phyloP scores from a whole-genome alignment of 192 early-diverging fungal genomes.

The Ambispora gerdemannii region DNA sequence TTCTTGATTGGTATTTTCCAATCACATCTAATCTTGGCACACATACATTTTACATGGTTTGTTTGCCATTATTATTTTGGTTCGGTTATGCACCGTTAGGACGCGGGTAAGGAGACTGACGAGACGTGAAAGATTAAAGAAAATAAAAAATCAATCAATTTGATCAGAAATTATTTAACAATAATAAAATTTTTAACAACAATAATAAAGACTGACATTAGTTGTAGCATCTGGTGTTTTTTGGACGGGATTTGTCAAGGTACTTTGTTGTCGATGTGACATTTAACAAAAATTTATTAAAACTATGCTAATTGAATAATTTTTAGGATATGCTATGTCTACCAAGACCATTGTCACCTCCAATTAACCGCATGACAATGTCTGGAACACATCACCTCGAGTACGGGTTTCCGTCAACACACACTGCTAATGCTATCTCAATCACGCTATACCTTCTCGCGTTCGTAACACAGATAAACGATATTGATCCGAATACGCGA shows the following conservation, averaged over 20 bases:
- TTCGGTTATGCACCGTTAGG: conserved; percentile 68
- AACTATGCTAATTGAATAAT: not conserved
- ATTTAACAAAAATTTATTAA: not conserved
- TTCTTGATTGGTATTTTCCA: conserved; percentile 63
- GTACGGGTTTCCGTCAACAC: conserved; percentile 91
- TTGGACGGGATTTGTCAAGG: conserved; percentile 60
- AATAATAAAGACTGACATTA: conserved; percentile 35
- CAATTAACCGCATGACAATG: conserved; percentile 68
- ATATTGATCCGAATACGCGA: conserved; percentile 43
- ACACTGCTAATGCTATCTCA: conserved; percentile 80
- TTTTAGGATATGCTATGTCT: conserved; percentile 79
- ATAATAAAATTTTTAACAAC: not conserved
- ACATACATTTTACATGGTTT: conserved; percentile 82
- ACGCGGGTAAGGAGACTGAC: conserved; percentile 42
- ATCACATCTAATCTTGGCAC: conserved; percentile 78
- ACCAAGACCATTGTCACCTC: conserved; percentile 79
- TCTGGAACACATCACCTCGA: conserved; percentile 68
- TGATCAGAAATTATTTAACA: not conserved
- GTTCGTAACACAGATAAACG: conserved; percentile 43
- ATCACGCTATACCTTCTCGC: conserved; percentile 62
- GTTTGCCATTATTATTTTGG: conserved; percentile 77
- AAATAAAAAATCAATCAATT: not conserved
- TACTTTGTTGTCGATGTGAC: conserved; percentile 23
- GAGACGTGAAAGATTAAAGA: not conserved
- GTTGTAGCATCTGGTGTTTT: conserved; percentile 55